Evolutionary conservation across 257 asterid genomes (phyloP), one percentile per base, ranked within the genome.

Genomic region (Verbascum thapsus): DNA sequence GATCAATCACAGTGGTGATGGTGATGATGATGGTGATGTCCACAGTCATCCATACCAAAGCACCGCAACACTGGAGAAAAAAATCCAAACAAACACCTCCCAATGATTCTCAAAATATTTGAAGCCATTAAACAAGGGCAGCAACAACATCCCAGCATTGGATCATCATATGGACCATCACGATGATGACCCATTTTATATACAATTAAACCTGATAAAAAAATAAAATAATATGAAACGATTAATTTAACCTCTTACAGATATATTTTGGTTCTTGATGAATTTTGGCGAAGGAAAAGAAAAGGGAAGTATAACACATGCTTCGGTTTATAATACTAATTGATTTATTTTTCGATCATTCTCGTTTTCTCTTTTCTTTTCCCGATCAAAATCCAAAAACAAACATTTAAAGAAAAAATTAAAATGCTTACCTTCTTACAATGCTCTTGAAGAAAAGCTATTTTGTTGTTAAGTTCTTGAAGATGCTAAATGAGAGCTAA

Each of bases 61-160:
- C 96, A 87, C 74, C 74, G 90, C 81, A 82, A 49, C 54, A 87
- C 71, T 17, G 94, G 96, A 66, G 70, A 85, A 53, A 72, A 85
- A 6, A 77, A 81, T 2, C 75, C 85, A 58, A 82, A 82, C 66
- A 77, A 6, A 67, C 88, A 77, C 70, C 87, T 75, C 63, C 74
- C 71, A 4, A 76, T 58, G 58, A 50, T 11, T 54, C 76, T 68
- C 37, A 78, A 70, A 1, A 51, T 38, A 2, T 72, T 74, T 0
- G 86, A 67, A 2, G 79, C 70, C 17, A 70, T 8, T 43, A 65
- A 35, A 66, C 94, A 74, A 3, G 80, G 84, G 66, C 82, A 74
- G 45, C 88, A 78, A 19, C 76, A 77, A 17, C 77, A 71, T 11
- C 72, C 76, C 75, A 68, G 5, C 15, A 67, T 3, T 5, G 72